phyloP scores from a whole-genome alignment of 1,284 basidiomycete species.

The Cryptococcus sp. region DNA sequence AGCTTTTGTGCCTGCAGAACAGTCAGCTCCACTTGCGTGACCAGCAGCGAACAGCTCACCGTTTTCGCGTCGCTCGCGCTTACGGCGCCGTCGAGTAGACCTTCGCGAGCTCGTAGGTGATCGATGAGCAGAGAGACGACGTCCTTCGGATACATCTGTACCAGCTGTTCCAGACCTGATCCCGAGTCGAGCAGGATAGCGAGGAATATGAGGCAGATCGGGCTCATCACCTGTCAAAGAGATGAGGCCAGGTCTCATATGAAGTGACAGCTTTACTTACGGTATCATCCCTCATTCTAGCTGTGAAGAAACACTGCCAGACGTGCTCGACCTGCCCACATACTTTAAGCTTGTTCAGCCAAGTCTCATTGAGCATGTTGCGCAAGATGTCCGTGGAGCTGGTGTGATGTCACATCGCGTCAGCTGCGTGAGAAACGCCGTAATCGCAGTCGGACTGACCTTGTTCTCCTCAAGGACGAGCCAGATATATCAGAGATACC shows the following conservation, averaged over 20 bases:
- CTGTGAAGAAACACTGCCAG: slow-evolving; percentile 25
- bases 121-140: slow-evolving; percentile 12
- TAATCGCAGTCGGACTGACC: slow-evolving; percentile 19
- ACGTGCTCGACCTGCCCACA: slow-evolving; percentile 46
- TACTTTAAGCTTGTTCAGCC: slow-evolving; percentile 41
- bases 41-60: too few species aligned
- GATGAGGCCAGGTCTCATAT: not conserved
- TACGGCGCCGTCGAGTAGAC: slow-evolving; percentile 24
- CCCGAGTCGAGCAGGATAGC: slow-evolving; percentile 19
- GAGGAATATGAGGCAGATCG: slow-evolving; percentile 34
- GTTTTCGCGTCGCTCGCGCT: too few species aligned
- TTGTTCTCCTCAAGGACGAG: slow-evolving; percentile 30
- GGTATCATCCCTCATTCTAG: slow-evolving; percentile 27
- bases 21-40: too few species aligned
- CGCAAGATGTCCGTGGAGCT: slow-evolving; percentile 45
- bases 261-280: slow-evolving; percentile 13
- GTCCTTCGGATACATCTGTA: slow-evolving; percentile 16
- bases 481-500: slow-evolving; percentile 28
- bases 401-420: not conserved
- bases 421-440: not conserved
- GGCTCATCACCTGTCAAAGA: slow-evolving; percentile 25
- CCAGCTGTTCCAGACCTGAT: slow-evolving; percentile 21
- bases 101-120: slow-evolving; percentile 13
- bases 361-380: slow-evolving; percentile 41
- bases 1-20: slow-evolving; percentile 21